A percentile compares a stretch with the other conserved stretches of the same genome.
Conservation (phyloP, 2,329 filamentous ascomycete species). For the Leptosphaerulina australis region DNA sequence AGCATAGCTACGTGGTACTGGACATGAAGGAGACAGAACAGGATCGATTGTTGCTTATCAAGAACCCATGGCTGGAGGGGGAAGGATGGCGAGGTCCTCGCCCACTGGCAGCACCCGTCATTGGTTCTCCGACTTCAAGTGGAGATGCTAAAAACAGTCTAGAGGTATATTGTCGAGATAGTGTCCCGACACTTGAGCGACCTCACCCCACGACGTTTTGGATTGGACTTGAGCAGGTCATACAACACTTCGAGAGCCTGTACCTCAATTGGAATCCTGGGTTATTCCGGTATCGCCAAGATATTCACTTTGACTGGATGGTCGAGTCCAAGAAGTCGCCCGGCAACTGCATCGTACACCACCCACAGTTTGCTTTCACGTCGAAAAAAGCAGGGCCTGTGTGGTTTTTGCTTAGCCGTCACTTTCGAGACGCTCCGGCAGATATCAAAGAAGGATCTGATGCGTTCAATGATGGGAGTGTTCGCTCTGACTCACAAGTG, state of each 20-base stretch:
- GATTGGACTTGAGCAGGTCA: slow-evolving; percentile 86
- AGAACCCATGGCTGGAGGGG: slow-evolving; percentile 94
- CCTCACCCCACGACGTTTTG: slow-evolving; percentile 80
- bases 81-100: slow-evolving; percentile 69
- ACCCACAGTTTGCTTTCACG: slow-evolving; percentile 65
- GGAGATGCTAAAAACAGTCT: slow-evolving; percentile 22
- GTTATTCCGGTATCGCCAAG: slow-evolving; percentile 79
- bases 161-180: slow-evolving; percentile 33
- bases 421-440: slow-evolving; percentile 68
- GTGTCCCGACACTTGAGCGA: slow-evolving; percentile 40
- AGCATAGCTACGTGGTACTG: slow-evolving; percentile 93
- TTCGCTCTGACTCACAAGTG: slow-evolving; percentile 29
- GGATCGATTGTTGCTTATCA: slow-evolving; percentile 76
- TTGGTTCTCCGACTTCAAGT: slow-evolving; percentile 28
- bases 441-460: slow-evolving; percentile 47
- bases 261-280: slow-evolving; percentile 97
- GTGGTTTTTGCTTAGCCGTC: slow-evolving; percentile 86
- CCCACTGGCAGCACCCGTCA: slow-evolving; percentile 25
- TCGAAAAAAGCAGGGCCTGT: slow-evolving; percentile 64
- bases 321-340: slow-evolving; percentile 60
- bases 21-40: slow-evolving; percentile 71
- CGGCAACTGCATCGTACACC: slow-evolving; percentile 73
- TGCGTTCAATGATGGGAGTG: slow-evolving; percentile 40
- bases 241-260: slow-evolving; percentile 92
- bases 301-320: slow-evolving; percentile 89